Evolutionary conservation across 257 asterid genomes (phyloP).

Genomic region (Nicotiana benthamiana): DNA sequence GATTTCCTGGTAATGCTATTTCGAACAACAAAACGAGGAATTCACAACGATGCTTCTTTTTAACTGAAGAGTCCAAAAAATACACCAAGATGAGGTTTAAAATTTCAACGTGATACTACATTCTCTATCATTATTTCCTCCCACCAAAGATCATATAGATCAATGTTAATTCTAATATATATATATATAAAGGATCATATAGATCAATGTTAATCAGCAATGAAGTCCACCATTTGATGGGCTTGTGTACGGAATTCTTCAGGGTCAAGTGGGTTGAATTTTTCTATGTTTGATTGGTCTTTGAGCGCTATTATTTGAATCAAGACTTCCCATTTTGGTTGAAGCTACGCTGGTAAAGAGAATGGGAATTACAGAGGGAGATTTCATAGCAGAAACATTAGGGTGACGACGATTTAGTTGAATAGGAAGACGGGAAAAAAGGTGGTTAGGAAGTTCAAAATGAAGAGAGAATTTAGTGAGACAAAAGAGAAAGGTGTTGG

Average conservation of each 20-base stretch:
- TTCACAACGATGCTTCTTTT: no score
- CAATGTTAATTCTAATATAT: neutral
- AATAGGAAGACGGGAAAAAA: neutral
- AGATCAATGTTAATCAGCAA: conserved; percentile 26
- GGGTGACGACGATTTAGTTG: neutral
- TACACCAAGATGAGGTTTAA: neutral
- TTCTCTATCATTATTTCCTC: neutral
- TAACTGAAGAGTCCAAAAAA: neutral
- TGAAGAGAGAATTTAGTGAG: neutral
- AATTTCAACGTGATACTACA: neutral
- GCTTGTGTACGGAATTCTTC: conserved; percentile 26
- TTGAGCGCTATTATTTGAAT: neutral
- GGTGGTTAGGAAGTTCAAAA: neutral
- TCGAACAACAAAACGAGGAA: neutral
- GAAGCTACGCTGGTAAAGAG: no score
- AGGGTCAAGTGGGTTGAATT: conserved; percentile 23
- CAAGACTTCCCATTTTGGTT: conserved; percentile 22
- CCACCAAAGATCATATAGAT: neutral
- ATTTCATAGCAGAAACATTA: neutral
- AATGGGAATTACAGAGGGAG: neutral
- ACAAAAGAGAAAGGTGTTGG: conserved; percentile 3
- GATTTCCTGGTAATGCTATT: neutral
- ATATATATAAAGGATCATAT: no score
- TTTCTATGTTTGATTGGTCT: neutral
- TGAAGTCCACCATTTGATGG: conserved; percentile 22